Evolutionary conservation across 768 basidiomycete genomes (phyloP).

Genomic region (Phaeotremella fagi): DNA sequence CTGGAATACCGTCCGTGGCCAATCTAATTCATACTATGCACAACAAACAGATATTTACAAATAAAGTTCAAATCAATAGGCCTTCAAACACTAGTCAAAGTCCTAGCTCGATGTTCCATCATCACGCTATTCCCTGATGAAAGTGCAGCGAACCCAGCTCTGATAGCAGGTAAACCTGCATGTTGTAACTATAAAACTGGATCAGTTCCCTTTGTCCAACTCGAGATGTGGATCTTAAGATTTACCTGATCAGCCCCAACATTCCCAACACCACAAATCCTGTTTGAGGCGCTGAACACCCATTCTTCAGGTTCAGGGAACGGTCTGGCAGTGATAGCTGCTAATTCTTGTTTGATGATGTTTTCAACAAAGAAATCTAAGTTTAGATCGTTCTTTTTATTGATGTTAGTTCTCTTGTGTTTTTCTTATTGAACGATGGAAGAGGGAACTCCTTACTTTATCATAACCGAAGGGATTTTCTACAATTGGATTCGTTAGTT

Average conservation of each 20-base stretch:
- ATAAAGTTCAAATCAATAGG: too few species aligned
- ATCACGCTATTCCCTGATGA: background rate
- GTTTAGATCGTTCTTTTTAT: slow-evolving; percentile 40
- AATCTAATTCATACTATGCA: too few species aligned
- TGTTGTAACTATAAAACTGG: background rate
- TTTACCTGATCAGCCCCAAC: background rate
- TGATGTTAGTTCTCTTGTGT: too few species aligned
- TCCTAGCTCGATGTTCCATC: too few species aligned
- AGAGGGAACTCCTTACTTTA: too few species aligned
- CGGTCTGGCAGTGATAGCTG: slow-evolving; percentile 42
- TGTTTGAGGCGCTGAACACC: slow-evolving; percentile 35
- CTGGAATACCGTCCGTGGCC: too few species aligned
- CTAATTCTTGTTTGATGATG: slow-evolving; percentile 45
- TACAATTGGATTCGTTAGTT: background rate
- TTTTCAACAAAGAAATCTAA: slow-evolving; percentile 44
- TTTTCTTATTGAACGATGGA: too few species aligned
- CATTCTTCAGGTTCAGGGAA: slow-evolving; percentile 37
- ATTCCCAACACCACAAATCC: slow-evolving; percentile 14
- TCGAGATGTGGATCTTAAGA: too few species aligned
- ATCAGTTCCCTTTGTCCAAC: background rate
- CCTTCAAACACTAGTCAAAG: too few species aligned
- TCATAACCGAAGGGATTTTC: slow-evolving; percentile 49
- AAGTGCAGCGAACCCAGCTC: background rate
- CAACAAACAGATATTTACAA: too few species aligned
- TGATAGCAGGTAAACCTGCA: background rate